Percentiles rank a stretch among this genome's conserved stretches.
These are phyloP conservation scores for Corchorus capsularis DNA, from an alignment of 345 rosid genomes.

Conservation along the genomic window DNA sequence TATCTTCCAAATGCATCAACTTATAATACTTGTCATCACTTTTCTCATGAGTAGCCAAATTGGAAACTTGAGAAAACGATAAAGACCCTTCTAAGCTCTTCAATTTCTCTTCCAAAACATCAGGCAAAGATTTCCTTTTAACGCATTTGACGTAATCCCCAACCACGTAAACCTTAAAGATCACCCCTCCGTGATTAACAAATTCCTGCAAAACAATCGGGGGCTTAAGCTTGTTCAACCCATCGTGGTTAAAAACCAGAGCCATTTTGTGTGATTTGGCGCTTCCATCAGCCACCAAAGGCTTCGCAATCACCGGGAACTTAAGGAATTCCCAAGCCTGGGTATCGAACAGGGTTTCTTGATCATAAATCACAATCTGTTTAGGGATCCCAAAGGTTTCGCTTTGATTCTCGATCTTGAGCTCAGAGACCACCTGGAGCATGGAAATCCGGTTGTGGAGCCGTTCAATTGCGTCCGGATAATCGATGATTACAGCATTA, in stretches of 20 bases:
- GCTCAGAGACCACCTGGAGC: conserved; percentile 58
- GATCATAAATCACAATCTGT: conserved; percentile 58
- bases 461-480: conserved; percentile 49
- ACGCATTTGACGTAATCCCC: conserved; percentile 61
- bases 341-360: conserved; percentile 41
- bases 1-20: conserved; percentile 40
- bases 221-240: conserved; percentile 49
- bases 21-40: conserved; percentile 38
- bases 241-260: conserved; percentile 53
- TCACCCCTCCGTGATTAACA: conserved; percentile 68
- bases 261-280: conserved; percentile 61
- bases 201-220: conserved; percentile 71
- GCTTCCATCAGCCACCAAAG: conserved; percentile 59
- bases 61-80: conserved; percentile 60
- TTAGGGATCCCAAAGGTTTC: conserved; percentile 54
- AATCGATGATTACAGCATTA: conserved; percentile 41
- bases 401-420: conserved; percentile 35
- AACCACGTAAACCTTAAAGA: conserved; percentile 61
- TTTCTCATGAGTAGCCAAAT: conserved; percentile 37
- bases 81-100: conserved; percentile 40
- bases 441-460: conserved; percentile 59
- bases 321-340: conserved; percentile 42
- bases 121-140: conserved; percentile 60
- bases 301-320: conserved; percentile 69
- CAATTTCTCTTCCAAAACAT: conserved; percentile 52